Base-by-base conservation (phyloP, 2,329 filamentous ascomycete genomes). In the Aspergillus fructus region DNA sequence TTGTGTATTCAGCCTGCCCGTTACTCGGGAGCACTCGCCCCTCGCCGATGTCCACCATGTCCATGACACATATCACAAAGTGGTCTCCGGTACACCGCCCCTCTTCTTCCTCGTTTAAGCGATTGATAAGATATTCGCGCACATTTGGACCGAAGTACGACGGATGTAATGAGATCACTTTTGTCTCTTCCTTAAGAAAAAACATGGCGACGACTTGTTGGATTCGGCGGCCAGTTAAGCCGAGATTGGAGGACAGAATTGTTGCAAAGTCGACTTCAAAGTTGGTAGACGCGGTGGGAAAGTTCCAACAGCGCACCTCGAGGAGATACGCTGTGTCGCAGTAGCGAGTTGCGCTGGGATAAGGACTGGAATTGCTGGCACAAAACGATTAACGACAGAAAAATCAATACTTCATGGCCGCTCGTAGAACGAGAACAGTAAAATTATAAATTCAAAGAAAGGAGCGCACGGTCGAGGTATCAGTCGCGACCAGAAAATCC, bases 21-120 rank as follows among this genome's bases (percentile, higher is more conserved):
- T 89, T 96, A 8, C 93, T 91, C 3, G 94, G 93, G 56, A 97
- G 84, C 61, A 99, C 93, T 66, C 91, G 89, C 12, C 93, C 93
- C 71, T 96, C 92, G 15, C 91, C 96, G 69, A 97, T 93, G 66
- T 97, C 90, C 69, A 96, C 93, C 49, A 93, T 90, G 75, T 97
- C 93, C 86, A 99, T 93, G 69, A 99, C 96, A 71, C 92, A 94
- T 68, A 99, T 94, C 71, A 99, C 96, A 76, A 94, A 97, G 81
- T 96, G 97, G 73, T 91, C 91, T 58, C 94, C 94, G 3, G 92
- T 94, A 76, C 93, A 97, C 42, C 90, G 93, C 23, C 94, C 94
- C 78, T 99, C 94, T 61, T 97, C 91, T 72, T 97, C 93, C 71
- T 90, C 89, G 63, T 96, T 84, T 27, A 99, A 86, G 76, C 93